phyloP scores from a whole-genome alignment of 176 grass and related monocot species.

The Bonia amplexicaulis region DNA sequence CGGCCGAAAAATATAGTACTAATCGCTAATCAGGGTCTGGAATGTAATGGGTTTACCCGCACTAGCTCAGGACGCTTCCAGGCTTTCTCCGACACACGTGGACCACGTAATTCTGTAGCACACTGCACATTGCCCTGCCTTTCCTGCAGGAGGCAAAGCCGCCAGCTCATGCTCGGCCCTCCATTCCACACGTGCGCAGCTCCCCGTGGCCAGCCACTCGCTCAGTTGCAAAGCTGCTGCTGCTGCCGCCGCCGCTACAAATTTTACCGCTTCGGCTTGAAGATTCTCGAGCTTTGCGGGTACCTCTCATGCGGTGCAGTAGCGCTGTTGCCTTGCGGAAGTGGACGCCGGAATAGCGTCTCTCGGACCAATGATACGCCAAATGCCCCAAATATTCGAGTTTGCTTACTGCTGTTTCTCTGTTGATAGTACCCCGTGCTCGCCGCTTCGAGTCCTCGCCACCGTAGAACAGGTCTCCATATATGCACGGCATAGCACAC shows the following conservation, averaged over 20 bases:
- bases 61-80: not conserved
- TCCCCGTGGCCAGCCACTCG: not conserved
- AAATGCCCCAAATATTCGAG: conserved; percentile 14
- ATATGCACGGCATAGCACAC: not conserved
- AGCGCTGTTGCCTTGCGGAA: not conserved
- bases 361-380: not conserved
- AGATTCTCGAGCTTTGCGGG: not conserved
- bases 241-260: not conserved
- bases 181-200: conserved; percentile 27
- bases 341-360: not conserved
- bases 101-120: not conserved
- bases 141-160: conserved; percentile 22
- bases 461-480: not conserved
- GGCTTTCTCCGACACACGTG: conserved; percentile 13
- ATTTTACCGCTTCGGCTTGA: not conserved
- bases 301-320: not conserved
- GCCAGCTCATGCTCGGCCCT: conserved; percentile 35
- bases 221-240: not conserved
- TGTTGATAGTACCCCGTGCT: not conserved
- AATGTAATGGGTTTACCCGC: not conserved
- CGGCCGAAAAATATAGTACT: not conserved
- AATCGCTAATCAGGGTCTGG: not conserved
- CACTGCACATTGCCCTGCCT: conserved; percentile 9
- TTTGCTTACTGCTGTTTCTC: conserved; percentile 6
- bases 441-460: not conserved